Percentiles rank a stretch among this genome's conserved stretches.
phyloP scores from a whole-genome alignment of 257 asterid species.

The Pogostemon cablin region DNA sequence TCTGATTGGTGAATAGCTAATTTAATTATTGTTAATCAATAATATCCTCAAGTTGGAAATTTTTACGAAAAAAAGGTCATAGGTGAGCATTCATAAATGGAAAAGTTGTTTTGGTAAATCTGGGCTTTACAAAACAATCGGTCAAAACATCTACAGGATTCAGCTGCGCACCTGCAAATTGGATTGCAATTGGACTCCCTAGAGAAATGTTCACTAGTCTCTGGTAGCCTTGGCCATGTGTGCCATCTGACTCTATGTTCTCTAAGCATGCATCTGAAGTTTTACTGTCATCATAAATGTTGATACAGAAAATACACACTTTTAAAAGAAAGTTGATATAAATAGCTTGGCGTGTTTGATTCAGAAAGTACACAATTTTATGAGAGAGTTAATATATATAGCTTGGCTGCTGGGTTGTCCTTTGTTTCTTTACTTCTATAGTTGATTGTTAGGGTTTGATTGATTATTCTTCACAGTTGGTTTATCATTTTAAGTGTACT shows the following conservation, averaged over 20 bases:
- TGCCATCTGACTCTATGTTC: neutral
- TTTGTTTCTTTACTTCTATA: neutral
- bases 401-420: neutral
- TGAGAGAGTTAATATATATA: neutral
- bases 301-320: neutral
- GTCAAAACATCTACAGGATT: neutral
- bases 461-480: conserved; percentile 7
- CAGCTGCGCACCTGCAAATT: neutral
- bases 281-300: neutral
- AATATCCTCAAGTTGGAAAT: neutral
- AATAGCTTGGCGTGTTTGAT: conserved; percentile 1
- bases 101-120: neutral
- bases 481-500: neutral
- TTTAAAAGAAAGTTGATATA: neutral
- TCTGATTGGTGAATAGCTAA: conserved; percentile 8
- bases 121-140: conserved; percentile 3
- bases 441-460: neutral
- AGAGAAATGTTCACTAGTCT: neutral
- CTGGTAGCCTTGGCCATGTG: neutral
- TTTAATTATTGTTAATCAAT: neutral
- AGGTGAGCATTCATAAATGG: neutral
- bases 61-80: too few species aligned
- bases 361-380: neutral
- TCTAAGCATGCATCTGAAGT: neutral
- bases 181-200: neutral